Evolutionary conservation across 1,284 basidiomycete species (phyloP), one percentile per base, ranked within the genome.

Genomic region (Austroboletus novae-zelandiae): DNA sequence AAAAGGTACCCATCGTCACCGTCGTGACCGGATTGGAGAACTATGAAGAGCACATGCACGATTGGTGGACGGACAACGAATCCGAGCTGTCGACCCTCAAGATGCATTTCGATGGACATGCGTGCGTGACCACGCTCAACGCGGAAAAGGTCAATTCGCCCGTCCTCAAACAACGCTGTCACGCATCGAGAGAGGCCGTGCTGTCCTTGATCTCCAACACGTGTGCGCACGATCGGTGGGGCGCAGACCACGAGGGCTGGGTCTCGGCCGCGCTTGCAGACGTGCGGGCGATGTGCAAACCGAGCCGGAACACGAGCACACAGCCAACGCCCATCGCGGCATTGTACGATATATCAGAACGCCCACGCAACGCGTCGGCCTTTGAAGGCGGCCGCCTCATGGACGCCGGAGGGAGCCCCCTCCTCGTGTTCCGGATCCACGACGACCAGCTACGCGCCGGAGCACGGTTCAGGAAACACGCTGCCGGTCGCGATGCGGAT

Each of bases 71-170:
- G 6, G 20, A 27, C 29, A 66, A 69, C 43, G 50, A 55, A 39
- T 18, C 37, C 42, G 60, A 61, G 43, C 63, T 65, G 43, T n/a
- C 51, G 36, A 36, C 18, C 39, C 58, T 62, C 51, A 54, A 52
- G 50, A 59, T 69, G 61, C 53, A 66, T 47, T 68, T 68, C 39
- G 64, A 63, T 37, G 67, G 55, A 8, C 64, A 66, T 43, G 64
- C 64, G 11, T 64, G 62, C 44, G 58, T 64, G 40, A 64, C 62
- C 34, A 64, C 62, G 47, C 62, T 64, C 42, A 51, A 65, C 29
- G 50, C 41, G 5, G 55, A 65, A 46, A 63, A 57, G 52, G 65
- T 64, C 45, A 61, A 67, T 32, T 67, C 61, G 10, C 65, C 65
- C 15, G 34, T 55, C 29, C 57, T 64, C 52, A 66, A 51, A 27